Evolutionary conservation across 2,329 filamentous ascomycete genomes (phyloP), one percentile per base, ranked within the genome.

Genomic region (Tolypocladium sp.): DNA sequence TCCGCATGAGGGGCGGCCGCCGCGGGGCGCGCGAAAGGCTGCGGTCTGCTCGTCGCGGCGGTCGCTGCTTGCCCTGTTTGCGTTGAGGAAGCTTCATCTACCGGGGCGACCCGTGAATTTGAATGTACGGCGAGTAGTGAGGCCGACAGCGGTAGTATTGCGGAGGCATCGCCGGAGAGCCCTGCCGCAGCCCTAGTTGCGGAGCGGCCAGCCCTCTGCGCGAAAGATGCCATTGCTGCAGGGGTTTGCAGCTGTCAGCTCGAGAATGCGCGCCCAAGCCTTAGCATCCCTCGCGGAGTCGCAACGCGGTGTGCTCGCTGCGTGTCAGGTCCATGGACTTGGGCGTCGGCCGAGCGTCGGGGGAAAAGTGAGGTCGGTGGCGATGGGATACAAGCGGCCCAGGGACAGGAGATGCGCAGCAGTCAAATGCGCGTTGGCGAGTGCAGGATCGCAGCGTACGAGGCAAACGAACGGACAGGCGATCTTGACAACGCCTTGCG

Each of bases 141-240:
- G 13, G 56, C 55, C 13, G 60, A 56, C 33, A 60, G 27, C 17
- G 46, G 46, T 2, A 33, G 9, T 13, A n/a, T 22, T 9, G 49
- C 20, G 49, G 30, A 54, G 27, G 59, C 52, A 44, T 65, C 64
- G 37, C 58, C 52, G 27, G 63, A 63, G 40, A 64, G 57, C 33
- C 63, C 62, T 52, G 57, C 56, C 37, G 58, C 61, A 37, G 58
- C 63, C 55, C 61, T 61, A 15, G 59, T 60, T n/a, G 65, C 64
- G 7, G 64, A 62, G 60, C 65, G 60, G 25, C 64, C 59, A 33
- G 62, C 61, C 53, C 51, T 61, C 51, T 60, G 63, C 51, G 61
- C 61, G 15, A 68, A 41, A 22, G 62, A 62, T 20, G 66, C 62
- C 67, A 68, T 68, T 61, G 61, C 13, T n/a, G 49, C 58, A 37